phyloP scores from a whole-genome alignment of 306 rosid species.

The Cyamopsis tetragonoloba region DNA sequence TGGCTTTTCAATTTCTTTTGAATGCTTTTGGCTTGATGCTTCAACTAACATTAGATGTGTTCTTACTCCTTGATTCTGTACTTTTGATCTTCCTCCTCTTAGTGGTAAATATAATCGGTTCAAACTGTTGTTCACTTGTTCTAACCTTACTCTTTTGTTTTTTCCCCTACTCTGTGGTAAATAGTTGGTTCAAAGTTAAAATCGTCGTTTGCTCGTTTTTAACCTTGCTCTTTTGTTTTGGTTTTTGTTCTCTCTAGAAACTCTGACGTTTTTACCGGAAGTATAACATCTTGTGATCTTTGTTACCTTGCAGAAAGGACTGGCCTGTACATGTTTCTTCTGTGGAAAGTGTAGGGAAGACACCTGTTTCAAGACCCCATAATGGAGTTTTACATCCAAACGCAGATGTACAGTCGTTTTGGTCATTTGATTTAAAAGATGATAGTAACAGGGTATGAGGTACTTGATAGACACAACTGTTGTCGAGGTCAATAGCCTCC shows the following conservation, averaged over 20 bases:
- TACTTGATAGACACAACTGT: slow-evolving; percentile 45
- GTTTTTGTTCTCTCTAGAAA: background rate
- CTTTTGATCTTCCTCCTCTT: background rate
- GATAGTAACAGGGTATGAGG: slow-evolving; percentile 45
- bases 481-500: slow-evolving; percentile 62
- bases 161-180: too few relatives aligned
- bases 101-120: background rate
- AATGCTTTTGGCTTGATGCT: slow-evolving; percentile 10
- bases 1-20: background rate
- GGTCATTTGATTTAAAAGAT: slow-evolving; percentile 72
- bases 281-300: slow-evolving; percentile 10
- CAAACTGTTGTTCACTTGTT: background rate
- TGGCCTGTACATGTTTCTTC: slow-evolving; percentile 51
- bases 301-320: slow-evolving; percentile 59
- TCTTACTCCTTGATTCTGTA: background rate
- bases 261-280: background rate
- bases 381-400: slow-evolving; percentile 55
- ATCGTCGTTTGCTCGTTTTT: too few relatives aligned
- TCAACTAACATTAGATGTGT: background rate
- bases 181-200: too few relatives aligned
- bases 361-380: slow-evolving; percentile 49
- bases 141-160: background rate
- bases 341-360: slow-evolving; percentile 51
- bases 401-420: slow-evolving; percentile 85
- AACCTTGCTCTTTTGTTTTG: background rate